Evolutionary conservation across 192 early-diverging fungal species (phyloP).

Genomic region (Spizellomyces sp.): DNA sequence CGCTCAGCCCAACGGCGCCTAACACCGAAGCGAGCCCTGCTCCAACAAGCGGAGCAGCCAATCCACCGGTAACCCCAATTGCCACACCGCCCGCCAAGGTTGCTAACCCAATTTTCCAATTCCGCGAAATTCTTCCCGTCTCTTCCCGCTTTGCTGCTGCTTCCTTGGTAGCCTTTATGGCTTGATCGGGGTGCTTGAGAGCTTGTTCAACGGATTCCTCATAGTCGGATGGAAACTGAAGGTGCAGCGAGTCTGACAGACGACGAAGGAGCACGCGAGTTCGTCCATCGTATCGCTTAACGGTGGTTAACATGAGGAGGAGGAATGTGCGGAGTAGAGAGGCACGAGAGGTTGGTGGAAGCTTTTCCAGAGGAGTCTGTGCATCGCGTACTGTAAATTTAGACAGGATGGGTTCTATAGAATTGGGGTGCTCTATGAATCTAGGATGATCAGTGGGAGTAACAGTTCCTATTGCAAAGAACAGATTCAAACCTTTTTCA

Average conservation of each 20-base stretch:
- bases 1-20: conserved; percentile 29
- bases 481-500: conserved; percentile 5
- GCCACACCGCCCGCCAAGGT: conserved; percentile 48
- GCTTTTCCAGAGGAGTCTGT: background rate
- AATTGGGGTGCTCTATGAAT: too few species aligned
- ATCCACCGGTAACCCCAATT: conserved; percentile 53
- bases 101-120: conserved; percentile 49
- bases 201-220: conserved; percentile 35
- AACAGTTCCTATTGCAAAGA: background rate
- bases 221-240: conserved; percentile 45
- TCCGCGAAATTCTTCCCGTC: conserved; percentile 38
- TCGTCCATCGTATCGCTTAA: conserved; percentile 48
- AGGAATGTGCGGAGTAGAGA: conserved; percentile 22
- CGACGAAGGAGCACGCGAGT: conserved; percentile 48
- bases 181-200: conserved; percentile 43
- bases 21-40: conserved; percentile 51
- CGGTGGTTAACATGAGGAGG: conserved; percentile 15
- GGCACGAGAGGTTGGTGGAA: background rate
- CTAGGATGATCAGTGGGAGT: background rate
- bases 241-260: conserved; percentile 21
- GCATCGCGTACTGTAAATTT: background rate
- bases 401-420: background rate
- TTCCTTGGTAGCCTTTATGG: conserved; percentile 25
- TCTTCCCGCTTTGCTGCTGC: conserved; percentile 32
- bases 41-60: conserved; percentile 56